phyloP scores from a whole-genome alignment of 2,329 filamentous ascomycete genomes.

The Pseudohalonectria lignicola region DNA sequence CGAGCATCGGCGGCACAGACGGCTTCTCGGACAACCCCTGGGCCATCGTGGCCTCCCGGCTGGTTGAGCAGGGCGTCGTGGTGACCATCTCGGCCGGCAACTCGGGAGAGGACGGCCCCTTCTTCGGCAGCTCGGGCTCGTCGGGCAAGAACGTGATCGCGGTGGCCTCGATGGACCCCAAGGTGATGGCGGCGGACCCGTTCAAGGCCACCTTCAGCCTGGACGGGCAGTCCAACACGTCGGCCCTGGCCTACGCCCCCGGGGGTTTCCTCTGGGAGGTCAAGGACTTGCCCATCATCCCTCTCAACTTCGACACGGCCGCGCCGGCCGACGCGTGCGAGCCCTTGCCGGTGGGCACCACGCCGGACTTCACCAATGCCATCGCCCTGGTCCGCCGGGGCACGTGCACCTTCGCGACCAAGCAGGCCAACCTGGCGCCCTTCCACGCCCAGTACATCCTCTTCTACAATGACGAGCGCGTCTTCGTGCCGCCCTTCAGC shows the following conservation, averaged over 20 bases:
- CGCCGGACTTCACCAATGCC: conserved; percentile 24
- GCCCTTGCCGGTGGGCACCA: conserved; percentile 22
- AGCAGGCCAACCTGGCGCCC: conserved; percentile 18
- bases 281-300: conserved; percentile 12
- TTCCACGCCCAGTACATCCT: conserved; percentile 18
- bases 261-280: conserved; percentile 6
- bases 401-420: conserved; percentile 6
- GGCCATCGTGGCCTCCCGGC: conserved; percentile 25
- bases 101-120: conserved; percentile 16
- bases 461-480: conserved; percentile 14
- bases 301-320: conserved; percentile 11
- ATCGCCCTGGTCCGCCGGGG: conserved; percentile 29
- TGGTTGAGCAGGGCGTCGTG: conserved; percentile 27
- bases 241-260: conserved; percentile 7
- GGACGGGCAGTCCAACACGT: conserved; percentile 3
- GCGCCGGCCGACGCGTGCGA: conserved; percentile 23
- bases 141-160: conserved; percentile 28
- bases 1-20: conserved; percentile 1
- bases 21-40: conserved; percentile 21
- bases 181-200: conserved; percentile 7
- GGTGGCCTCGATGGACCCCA: conserved; percentile 27
- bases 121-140: conserved; percentile 13
- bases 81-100: conserved; percentile 30
- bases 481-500: neutral
- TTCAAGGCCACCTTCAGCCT: conserved; percentile 6